Conservation (phyloP, 148 eudicot genomes). For the Limonium bicolor region DNA sequence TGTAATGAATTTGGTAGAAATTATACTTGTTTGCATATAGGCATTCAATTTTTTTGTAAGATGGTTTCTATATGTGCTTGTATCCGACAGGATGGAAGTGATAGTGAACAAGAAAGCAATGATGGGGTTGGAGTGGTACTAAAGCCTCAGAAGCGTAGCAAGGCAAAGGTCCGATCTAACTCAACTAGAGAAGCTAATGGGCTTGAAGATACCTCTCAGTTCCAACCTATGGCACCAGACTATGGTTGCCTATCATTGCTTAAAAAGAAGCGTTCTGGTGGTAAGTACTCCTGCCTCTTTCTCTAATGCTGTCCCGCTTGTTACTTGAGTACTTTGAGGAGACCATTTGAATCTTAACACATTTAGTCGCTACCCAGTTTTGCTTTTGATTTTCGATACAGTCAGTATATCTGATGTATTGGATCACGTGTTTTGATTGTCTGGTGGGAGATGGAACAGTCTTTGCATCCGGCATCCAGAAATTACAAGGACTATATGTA, state of each 20-base stretch:
- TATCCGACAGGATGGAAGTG: conserved; percentile 62
- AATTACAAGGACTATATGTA: too few species aligned
- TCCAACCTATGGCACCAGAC: conserved; percentile 38
- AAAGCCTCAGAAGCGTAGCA: conserved; percentile 62
- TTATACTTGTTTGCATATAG: background rate
- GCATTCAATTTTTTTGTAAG: background rate
- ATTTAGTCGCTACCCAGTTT: too few species aligned
- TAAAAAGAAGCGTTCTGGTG: conserved; percentile 71
- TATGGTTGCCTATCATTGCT: conserved; percentile 61
- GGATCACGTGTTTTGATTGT: too few species aligned
- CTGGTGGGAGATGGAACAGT: too few species aligned
- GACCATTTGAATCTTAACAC: too few species aligned
- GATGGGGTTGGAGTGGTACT: conserved; percentile 51
- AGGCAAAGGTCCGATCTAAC: conserved; percentile 37
- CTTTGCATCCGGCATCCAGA: too few species aligned
- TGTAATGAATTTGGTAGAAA: background rate
- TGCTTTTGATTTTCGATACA: background rate
- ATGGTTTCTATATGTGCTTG: conserved; percentile 1
- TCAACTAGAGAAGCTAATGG: conserved; percentile 26
- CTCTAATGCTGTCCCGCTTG: conserved; percentile 1
- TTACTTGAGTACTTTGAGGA: background rate
- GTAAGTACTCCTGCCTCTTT: conserved; percentile 27
- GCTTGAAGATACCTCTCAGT: conserved; percentile 24
- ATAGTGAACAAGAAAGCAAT: conserved; percentile 92
- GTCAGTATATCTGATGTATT: too few species aligned